Conservation (phyloP, 495 filamentous ascomycete genomes). For the Talaromyces borbonicus region DNA sequence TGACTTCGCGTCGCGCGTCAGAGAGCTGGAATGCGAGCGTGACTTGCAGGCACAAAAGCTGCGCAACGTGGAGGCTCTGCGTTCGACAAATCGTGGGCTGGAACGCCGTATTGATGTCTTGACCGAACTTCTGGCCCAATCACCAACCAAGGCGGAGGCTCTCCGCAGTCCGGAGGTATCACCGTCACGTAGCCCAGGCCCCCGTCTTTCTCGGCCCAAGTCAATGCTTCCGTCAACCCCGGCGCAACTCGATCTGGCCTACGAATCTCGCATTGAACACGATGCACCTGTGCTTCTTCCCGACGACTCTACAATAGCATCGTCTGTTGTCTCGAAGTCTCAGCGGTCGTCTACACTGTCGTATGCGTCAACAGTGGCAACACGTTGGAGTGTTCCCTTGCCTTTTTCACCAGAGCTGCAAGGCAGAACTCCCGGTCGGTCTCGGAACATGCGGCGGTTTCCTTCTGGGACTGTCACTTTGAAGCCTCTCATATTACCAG, state of each 20-base stretch:
- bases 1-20: slow-evolving; percentile 1
- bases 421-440: slow-evolving; percentile 6
- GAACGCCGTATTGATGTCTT: slow-evolving; percentile 12
- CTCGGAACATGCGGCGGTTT: slow-evolving; percentile 10
- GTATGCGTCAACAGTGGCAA: slow-evolving; percentile 5
- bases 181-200: slow-evolving; percentile 7
- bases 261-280: background rate
- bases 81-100: slow-evolving; percentile 8
- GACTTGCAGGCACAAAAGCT: slow-evolving; percentile 11
- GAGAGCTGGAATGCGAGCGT: slow-evolving; percentile 9
- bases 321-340: slow-evolving; percentile 4
- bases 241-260: background rate
- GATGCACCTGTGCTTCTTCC: slow-evolving; percentile 3
- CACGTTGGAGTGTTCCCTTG: slow-evolving; percentile 8
- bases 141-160: slow-evolving; percentile 5
- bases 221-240: slow-evolving; percentile 10
- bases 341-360: slow-evolving; percentile 9
- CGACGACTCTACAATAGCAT: slow-evolving; percentile 7
- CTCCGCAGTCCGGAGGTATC: slow-evolving; percentile 4
- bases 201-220: slow-evolving; percentile 8
- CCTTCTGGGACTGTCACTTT: slow-evolving; percentile 10
- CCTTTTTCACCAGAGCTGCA: slow-evolving; percentile 10
- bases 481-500: slow-evolving; percentile 11
- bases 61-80: slow-evolving; percentile 10
- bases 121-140: slow-evolving; percentile 11